These are phyloP conservation scores for Ascochyta koolunga DNA, from an alignment of 2,329 filamentous ascomycete genomes.

Conservation along the genomic window DNA sequence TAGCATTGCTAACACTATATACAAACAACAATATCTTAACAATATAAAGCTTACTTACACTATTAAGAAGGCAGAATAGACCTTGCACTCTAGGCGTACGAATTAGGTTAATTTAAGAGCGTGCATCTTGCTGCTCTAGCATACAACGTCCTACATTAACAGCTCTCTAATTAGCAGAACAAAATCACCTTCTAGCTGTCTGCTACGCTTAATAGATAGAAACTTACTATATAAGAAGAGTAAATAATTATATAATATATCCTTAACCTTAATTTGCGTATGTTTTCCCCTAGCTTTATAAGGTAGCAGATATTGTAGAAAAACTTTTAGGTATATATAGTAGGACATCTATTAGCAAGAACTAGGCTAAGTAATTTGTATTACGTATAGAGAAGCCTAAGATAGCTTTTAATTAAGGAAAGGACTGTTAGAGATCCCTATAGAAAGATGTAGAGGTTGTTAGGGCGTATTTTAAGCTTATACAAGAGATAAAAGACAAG, in stretches of 20 bases:
- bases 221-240: slow-evolving; percentile 20
- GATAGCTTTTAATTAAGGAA: slow-evolving; percentile 21
- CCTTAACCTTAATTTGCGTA: slow-evolving; percentile 20
- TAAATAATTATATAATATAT: slow-evolving; percentile 22
- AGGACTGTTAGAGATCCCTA: slow-evolving; percentile 8
- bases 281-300: slow-evolving; percentile 14
- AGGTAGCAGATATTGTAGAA: slow-evolving; percentile 27
- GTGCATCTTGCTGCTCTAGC: too few species aligned
- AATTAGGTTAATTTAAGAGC: too few species aligned
- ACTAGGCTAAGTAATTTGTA: slow-evolving; percentile 19
- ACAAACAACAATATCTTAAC: too few species aligned
- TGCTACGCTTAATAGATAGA: too few species aligned
- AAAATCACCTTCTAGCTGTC: too few species aligned
- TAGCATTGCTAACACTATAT: too few species aligned
- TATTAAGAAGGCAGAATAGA: too few species aligned
- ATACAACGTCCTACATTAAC: too few species aligned
- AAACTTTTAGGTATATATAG: slow-evolving; percentile 21
- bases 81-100: too few species aligned
- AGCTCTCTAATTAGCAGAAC: too few species aligned
- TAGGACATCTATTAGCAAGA: slow-evolving; percentile 17
- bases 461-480: slow-evolving; percentile 13
- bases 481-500: slow-evolving; percentile 11
- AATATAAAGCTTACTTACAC: too few species aligned
- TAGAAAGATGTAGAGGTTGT: slow-evolving; percentile 15
- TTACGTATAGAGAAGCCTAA: slow-evolving; percentile 21